These are phyloP conservation scores for Ceratocystis alfenasii DNA, from an alignment of 2,329 filamentous ascomycete species.

Conservation along the genomic window DNA sequence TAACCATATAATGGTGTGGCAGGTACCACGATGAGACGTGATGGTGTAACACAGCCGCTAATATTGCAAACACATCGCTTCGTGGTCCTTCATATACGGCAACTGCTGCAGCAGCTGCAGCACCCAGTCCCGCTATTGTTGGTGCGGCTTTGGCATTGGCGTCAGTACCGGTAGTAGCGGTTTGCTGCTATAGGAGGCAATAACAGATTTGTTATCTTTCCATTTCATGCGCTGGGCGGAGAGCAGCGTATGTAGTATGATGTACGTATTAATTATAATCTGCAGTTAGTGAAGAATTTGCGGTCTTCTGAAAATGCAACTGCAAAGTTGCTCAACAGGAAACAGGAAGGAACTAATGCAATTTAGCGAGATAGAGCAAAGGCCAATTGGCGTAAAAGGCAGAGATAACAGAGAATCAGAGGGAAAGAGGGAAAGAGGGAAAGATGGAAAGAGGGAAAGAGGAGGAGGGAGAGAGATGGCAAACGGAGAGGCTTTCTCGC, in stretches of 20 bases:
- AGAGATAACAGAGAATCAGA: background rate
- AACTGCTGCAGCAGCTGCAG: background rate
- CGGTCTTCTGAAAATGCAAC: background rate
- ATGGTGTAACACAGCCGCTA: conserved; percentile 1
- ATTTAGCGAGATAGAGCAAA: background rate
- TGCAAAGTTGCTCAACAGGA: conserved; percentile 11
- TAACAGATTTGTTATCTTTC: background rate
- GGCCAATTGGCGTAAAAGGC: background rate
- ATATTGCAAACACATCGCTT: background rate
- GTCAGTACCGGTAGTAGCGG: too few relatives aligned
- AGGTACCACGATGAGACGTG: conserved; percentile 10
- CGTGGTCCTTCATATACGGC: background rate
- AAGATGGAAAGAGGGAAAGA: background rate
- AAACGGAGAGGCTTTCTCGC: background rate
- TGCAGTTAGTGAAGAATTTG: background rate
- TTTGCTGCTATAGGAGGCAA: background rate
- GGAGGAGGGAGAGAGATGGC: background rate
- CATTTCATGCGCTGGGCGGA: background rate
- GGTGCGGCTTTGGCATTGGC: too few relatives aligned
- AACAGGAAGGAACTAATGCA: background rate
- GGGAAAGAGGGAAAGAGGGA: background rate
- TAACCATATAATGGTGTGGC: background rate
- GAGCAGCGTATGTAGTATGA: background rate
- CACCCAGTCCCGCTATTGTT: background rate
- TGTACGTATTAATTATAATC: background rate